Conservation (phyloP, 164 flowering plant species). For the Stephania cephalantha region DNA sequence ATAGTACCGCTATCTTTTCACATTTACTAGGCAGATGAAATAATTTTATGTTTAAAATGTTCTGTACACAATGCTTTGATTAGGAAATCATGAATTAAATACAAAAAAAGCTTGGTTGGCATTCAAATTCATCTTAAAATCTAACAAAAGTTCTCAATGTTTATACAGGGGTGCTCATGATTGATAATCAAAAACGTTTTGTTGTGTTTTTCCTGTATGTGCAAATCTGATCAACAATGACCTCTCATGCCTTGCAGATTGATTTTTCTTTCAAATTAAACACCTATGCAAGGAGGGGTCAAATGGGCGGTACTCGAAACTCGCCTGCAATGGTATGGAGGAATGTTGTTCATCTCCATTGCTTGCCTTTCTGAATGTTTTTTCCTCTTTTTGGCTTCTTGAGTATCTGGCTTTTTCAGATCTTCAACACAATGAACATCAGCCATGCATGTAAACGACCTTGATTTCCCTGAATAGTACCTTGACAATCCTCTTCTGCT, state of each 20-base stretch:
- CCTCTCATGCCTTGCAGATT: background rate
- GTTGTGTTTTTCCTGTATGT: background rate
- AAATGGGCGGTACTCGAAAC: slow-evolving; percentile 7
- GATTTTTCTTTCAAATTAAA: background rate
- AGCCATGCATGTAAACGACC: slow-evolving; percentile 43
- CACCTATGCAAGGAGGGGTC: slow-evolving; percentile 3
- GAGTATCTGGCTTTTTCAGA: slow-evolving; percentile 45
- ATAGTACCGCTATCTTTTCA: background rate
- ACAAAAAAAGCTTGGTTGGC: background rate
- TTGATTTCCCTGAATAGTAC: slow-evolving; percentile 53
- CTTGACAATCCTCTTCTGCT: slow-evolving; percentile 62
- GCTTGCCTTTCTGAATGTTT: background rate
- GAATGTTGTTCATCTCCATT: background rate
- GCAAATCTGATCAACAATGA: background rate
- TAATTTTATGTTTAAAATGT: too few relatives aligned
- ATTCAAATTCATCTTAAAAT: background rate
- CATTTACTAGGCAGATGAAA: too few relatives aligned
- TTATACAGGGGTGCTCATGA: background rate
- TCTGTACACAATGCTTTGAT: background rate
- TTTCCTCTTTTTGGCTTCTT: slow-evolving; percentile 41
- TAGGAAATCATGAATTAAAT: background rate
- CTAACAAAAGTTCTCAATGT: background rate
- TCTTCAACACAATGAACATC: slow-evolving; percentile 48
- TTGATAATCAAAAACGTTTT: background rate
- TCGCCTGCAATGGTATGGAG: background rate